Conservation (phyloP, 1,139 yeast species). For the Kodamaea plutei region DNA sequence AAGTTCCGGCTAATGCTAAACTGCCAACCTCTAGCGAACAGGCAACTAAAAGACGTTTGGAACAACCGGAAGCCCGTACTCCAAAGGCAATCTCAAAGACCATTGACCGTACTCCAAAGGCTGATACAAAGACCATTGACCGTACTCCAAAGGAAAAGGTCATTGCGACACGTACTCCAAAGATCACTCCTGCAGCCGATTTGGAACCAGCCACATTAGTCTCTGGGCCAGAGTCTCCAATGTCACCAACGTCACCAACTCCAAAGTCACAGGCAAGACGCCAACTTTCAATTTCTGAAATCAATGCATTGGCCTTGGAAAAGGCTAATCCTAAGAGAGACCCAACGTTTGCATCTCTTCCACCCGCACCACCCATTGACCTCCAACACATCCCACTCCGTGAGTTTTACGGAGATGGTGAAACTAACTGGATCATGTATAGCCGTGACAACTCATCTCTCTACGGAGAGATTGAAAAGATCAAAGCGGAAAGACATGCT, state of each 20-base stretch:
- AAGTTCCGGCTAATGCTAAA: background rate
- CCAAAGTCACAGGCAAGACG: background rate
- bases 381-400: constrained; percentile 16
- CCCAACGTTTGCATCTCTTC: constrained; percentile 4
- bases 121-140: background rate
- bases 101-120: background rate
- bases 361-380: constrained; percentile 9
- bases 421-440: constrained; percentile 34
- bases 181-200: too few species aligned
- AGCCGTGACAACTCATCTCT: constrained; percentile 24
- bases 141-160: background rate
- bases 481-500: constrained; percentile 11
- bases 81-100: background rate
- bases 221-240: too few species aligned
- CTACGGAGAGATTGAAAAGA: constrained; percentile 19
- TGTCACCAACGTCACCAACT: too few species aligned
- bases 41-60: background rate
- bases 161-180: background rate
- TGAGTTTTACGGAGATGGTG: constrained; percentile 28
- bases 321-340: constrained; percentile 3
- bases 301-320: constrained; percentile 5
- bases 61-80: background rate
- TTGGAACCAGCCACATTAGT: too few species aligned
- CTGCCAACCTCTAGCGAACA: background rate
- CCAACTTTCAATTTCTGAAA: background rate